Evolutionary conservation across 140 eudicot species (phyloP).

Genomic region (Anethum foeniculum): DNA sequence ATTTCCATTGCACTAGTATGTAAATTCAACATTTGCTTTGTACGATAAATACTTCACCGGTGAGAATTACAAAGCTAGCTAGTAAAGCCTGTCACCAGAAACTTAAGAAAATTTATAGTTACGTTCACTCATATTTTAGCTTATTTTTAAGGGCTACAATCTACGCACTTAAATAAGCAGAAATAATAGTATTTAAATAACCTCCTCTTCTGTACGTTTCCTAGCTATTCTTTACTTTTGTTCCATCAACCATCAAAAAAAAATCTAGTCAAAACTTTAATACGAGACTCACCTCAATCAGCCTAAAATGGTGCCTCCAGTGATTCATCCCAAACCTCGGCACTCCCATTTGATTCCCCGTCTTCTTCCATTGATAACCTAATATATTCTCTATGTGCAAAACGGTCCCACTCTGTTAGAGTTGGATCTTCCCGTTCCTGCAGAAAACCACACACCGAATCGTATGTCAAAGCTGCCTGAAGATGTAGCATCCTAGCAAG

Average conservation of each 20-base stretch:
- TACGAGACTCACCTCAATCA: conserved; percentile 27
- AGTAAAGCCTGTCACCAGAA: not conserved
- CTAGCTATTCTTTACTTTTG: not conserved
- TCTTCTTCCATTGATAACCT: conserved; percentile 99
- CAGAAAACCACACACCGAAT: conserved; percentile 1
- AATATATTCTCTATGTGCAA: conserved; percentile 92
- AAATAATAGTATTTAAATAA: not conserved
- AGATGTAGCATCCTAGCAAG: not conserved
- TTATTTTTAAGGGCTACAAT: not conserved
- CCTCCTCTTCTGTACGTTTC: not conserved
- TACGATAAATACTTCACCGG: not conserved
- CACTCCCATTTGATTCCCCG: conserved; percentile 96
- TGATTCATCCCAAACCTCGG: conserved; percentile 98
- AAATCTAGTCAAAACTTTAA: not conserved
- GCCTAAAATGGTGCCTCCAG: conserved; percentile 90
- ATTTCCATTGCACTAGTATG: not conserved
- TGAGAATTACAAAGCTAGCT: not conserved
- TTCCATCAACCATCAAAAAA: not conserved
- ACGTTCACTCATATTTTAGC: not conserved
- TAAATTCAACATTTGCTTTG: not conserved
- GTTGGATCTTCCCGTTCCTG: conserved; percentile 97
- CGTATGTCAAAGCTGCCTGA: not conserved
- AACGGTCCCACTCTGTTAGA: conserved; percentile 98
- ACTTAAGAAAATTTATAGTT: not conserved
- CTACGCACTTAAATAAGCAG: not conserved